A percentile compares a stretch with the other conserved stretches of the same genome.
Conservation (phyloP, 148 eudicot genomes). For the Silene uniflora region DNA sequence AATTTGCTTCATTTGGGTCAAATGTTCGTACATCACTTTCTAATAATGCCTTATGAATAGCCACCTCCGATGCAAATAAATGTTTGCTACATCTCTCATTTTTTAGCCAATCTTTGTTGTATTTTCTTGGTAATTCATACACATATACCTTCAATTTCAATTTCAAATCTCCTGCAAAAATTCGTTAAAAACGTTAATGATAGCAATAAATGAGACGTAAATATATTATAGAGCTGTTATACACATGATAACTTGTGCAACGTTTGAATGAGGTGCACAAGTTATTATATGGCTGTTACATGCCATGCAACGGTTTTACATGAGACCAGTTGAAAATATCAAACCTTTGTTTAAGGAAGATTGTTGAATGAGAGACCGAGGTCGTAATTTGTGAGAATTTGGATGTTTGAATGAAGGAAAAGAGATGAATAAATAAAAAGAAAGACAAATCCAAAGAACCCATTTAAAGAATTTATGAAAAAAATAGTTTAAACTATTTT, state of each 20-base stretch:
- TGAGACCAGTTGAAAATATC: background rate
- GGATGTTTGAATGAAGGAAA: slow-evolving; percentile 20
- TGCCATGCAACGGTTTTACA: background rate
- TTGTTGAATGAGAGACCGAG: slow-evolving; percentile 6
- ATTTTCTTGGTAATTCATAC: slow-evolving; percentile 65
- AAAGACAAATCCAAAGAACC: slow-evolving; percentile 22
- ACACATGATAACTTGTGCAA: no score
- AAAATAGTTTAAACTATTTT: no score
- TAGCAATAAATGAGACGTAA: background rate
- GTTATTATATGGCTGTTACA: no score
- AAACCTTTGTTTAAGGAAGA: background rate
- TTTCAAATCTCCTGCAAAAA: slow-evolving; percentile 5
- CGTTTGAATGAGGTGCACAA: no score
- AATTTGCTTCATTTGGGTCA: slow-evolving; percentile 69
- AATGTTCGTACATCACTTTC: slow-evolving; percentile 40
- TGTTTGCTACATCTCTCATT: slow-evolving; percentile 59
- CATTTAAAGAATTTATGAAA: slow-evolving; percentile 19
- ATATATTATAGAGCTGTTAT: no score
- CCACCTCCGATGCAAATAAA: slow-evolving; percentile 81
- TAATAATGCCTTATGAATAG: slow-evolving; percentile 63
- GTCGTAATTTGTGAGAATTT: background rate
- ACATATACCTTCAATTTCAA: slow-evolving; percentile 45
- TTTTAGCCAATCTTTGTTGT: slow-evolving; percentile 57
- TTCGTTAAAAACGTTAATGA: background rate
- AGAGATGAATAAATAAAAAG: slow-evolving; percentile 26